Evolutionary conservation across 75 land plant genomes (phyloP).

Genomic region (Cunninghamia lanceolata): DNA sequence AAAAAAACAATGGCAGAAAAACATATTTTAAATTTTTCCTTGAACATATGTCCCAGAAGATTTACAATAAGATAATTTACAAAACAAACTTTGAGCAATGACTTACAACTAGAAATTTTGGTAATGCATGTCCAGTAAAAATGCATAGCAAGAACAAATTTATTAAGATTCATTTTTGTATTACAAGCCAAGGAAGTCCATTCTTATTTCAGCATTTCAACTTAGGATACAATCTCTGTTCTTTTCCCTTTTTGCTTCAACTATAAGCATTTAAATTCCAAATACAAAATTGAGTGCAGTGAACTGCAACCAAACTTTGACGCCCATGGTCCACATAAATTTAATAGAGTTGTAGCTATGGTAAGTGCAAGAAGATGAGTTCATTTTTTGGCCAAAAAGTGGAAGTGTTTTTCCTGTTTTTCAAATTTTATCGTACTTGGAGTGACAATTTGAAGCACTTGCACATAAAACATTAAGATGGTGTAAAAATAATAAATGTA

Average conservation of each 20-base stretch:
- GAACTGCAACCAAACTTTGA: neutral
- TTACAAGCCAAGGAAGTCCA: neutral
- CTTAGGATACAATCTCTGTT: neutral
- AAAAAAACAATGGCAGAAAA: neutral
- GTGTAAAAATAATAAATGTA: too few species aligned
- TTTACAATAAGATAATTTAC: neutral
- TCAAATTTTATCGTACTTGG: too few species aligned
- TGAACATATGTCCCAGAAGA: neutral
- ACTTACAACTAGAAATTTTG: neutral
- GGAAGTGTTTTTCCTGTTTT: too few species aligned
- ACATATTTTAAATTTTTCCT: neutral
- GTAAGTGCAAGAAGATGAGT: too few species aligned
- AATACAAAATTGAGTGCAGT: neutral
- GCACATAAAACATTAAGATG: too few species aligned
- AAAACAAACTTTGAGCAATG: neutral
- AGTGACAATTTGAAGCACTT: too few species aligned
- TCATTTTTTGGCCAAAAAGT: too few species aligned
- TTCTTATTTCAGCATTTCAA: neutral
- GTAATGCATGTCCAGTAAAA: neutral
- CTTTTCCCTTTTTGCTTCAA: neutral
- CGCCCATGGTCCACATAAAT: neutral
- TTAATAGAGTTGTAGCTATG: neutral
- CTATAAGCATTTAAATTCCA: neutral
- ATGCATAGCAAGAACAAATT: neutral
- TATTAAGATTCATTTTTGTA: neutral